Base-by-base conservation (phyloP, 257 asterid species). In the Ilex aquifolium region DNA sequence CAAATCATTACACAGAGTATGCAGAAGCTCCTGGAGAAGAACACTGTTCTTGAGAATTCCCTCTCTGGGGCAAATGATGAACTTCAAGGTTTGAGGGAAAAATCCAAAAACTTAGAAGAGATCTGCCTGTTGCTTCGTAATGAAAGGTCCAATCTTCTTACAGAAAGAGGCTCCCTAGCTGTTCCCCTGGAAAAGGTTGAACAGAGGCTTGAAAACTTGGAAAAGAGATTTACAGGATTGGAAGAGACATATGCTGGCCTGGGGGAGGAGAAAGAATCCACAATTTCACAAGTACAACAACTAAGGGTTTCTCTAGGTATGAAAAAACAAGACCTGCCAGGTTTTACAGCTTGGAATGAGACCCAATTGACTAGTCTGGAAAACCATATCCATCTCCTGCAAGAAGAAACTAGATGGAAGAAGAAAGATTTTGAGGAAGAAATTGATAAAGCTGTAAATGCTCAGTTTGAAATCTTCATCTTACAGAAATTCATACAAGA, bases 41-140 rank as follows among this genome's bases (percentile, higher is more conserved):
- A 87, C 67, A 95, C 83, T n/a, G 83, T 82, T 77, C 80, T 87
- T 50, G 97, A 90, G 78, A 77, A 77, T 66, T 83, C 99, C 2
- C 82, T 93, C 39, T 82, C 79, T 39, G 77, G 72, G 15, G 88
- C 95, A 39, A 85, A 83, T 71, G 67, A 81, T 44, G 99, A 93
- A 72, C 92, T 93, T 17, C 90, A 87, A 79, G 95, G 95, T 60
- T 68, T 93, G 87, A 85, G 91, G 76, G 96, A 90, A 76, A 90
- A 84, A 66, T 90, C 99, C 10, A 87, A 81, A 77, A 96, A 95
- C 55, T 72, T 93, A 44, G 90, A 82, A 74, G 95, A 79, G 63
- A 84, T 93, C 53, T 85, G 99, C 30, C 82, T 69, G 62, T 62
- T 93, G 76, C 94, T 93, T 21, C 87, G 81, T 83, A 81, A 79